Evolutionary conservation across 768 basidiomycete species (phyloP), one percentile per base, ranked within the genome.

Genomic region (Tricholoma saponaceum): DNA sequence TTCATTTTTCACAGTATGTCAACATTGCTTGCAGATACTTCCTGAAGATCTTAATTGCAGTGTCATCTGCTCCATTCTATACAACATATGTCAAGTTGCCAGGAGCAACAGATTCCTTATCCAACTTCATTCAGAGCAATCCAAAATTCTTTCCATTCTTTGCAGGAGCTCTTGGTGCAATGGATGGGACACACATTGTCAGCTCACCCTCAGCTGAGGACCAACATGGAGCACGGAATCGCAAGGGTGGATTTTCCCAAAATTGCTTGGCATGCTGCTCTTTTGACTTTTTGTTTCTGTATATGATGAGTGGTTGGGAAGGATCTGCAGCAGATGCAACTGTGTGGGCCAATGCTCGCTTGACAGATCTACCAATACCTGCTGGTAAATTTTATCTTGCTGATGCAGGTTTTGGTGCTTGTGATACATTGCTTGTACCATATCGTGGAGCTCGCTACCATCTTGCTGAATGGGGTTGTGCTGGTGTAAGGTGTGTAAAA

Each of bases 391-490:
- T 73, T 37, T 72, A 69, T 41, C 66, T 78, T n/a, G 71, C 66
- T 5, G 72, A 73, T 71, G 73, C 72, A 14, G 72, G 74, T 5
- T 76, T 73, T 65, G 60, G 62, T 12, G 14, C 58, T 0, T 72
- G 70, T 59, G 62, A 72, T 60, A 28, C 57, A 3, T 63, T 76
- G 7, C 61, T 79, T 12, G 62, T 71, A 4, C 75, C 74, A 6
- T 77, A 74, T 58, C 58, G 61, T 10, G 69, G 71, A n/a, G 68
- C 72, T 0, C 57, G 64, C 0, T 78, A 77, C 61, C 75, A 78
- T 56, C 63, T 35, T 35, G 35, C 35, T 35, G 35, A 35, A 3
- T 35, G 35, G 35, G 35, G 35, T 35, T 35, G 35, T 35, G 35
- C 35, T 3, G 8, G 4, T 35, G 35, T 35, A 3, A 35, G 35